These are phyloP conservation scores for Aspergillus japonicus DNA, from an alignment of 2,329 filamentous ascomycete genomes.

Conservation along the genomic window DNA sequence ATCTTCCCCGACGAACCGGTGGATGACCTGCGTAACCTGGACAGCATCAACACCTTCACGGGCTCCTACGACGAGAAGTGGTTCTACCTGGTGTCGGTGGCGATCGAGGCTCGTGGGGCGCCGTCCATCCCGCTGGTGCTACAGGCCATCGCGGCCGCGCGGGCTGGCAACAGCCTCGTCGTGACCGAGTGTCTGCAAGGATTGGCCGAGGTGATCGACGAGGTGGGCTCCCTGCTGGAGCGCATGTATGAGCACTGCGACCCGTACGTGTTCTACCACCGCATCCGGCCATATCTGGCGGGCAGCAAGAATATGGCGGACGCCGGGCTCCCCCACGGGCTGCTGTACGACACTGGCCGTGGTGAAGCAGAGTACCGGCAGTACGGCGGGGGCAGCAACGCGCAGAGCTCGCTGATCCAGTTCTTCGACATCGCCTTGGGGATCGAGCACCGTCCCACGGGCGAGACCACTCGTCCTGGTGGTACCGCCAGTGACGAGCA, in stretches of 20 bases:
- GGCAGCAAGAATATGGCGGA: slow-evolving; percentile 98
- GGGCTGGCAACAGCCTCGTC: slow-evolving; percentile 64
- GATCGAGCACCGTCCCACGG: slow-evolving; percentile 86
- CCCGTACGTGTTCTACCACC: slow-evolving; percentile 90
- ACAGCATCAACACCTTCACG: slow-evolving; percentile 85
- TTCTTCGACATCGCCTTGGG: slow-evolving; percentile 94
- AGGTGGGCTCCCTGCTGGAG: slow-evolving; percentile 73
- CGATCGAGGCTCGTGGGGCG: slow-evolving; percentile 88
- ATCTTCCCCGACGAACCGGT: slow-evolving; percentile 80
- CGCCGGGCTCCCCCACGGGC: slow-evolving; percentile 81
- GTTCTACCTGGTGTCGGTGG: slow-evolving; percentile 96
- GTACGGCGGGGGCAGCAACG: slow-evolving; percentile 92
- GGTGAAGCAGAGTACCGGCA: slow-evolving; percentile 70
- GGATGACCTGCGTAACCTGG: slow-evolving; percentile 81
- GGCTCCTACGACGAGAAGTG: slow-evolving; percentile 95
- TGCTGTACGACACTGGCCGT: slow-evolving; percentile 80
- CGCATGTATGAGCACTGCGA: slow-evolving; percentile 96
- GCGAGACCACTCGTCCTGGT: slow-evolving; percentile 55
- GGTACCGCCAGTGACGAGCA: slow-evolving; percentile 37
- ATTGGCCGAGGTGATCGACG: slow-evolving; percentile 85
- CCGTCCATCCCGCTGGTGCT: slow-evolving; percentile 88
- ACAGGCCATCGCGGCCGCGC: slow-evolving; percentile 76
- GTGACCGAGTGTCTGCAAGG: slow-evolving; percentile 75
- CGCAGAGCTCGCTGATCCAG: slow-evolving; percentile 93
- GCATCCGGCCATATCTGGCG: slow-evolving; percentile 91